Conservation (phyloP, 768 basidiomycete genomes). For the Candolleomyces aberdarensis region DNA sequence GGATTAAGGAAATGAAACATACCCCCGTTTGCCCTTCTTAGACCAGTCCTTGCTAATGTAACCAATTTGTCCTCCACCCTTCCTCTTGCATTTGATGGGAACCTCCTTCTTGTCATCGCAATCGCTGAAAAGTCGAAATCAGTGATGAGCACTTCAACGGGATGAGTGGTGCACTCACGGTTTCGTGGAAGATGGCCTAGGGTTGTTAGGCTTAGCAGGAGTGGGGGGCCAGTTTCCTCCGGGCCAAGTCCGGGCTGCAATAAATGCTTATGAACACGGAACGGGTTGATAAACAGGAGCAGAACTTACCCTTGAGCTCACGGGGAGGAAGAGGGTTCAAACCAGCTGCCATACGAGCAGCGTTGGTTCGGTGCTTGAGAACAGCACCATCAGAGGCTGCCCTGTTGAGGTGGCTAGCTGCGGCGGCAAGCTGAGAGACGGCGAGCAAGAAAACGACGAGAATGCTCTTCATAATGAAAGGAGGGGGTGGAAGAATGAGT, state of each 20-base stretch:
- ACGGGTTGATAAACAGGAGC: too few relatives aligned
- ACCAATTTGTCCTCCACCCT: constrained; percentile 1
- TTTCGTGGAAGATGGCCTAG: background rate
- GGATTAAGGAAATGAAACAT: background rate
- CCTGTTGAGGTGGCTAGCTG: background rate
- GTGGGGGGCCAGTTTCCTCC: background rate
- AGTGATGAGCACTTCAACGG: background rate
- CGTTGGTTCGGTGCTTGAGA: constrained; percentile 7
- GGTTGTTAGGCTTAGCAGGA: constrained; percentile 3
- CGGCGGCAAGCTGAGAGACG: constrained; percentile 7
- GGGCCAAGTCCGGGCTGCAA: constrained; percentile 1
- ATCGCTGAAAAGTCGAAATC: background rate
- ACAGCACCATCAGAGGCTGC: background rate
- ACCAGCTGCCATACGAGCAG: constrained; percentile 10
- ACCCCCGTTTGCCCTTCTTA: constrained; percentile 6
- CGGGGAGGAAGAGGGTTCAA: constrained; percentile 2
- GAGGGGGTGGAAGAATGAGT: background rate
- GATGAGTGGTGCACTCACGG: background rate
- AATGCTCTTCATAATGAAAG: background rate
- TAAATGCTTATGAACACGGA: background rate
- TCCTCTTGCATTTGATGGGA: constrained; percentile 8
- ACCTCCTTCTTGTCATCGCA: constrained; percentile 7
- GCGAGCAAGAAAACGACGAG: constrained; percentile 7
- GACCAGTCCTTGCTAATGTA: constrained; percentile 6
- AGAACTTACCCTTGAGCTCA: background rate